Percentiles rank a stretch among this genome's conserved stretches.
These are phyloP conservation scores for Drechslera avenae DNA, from an alignment of 2,329 filamentous ascomycete species.

Conservation along the genomic window DNA sequence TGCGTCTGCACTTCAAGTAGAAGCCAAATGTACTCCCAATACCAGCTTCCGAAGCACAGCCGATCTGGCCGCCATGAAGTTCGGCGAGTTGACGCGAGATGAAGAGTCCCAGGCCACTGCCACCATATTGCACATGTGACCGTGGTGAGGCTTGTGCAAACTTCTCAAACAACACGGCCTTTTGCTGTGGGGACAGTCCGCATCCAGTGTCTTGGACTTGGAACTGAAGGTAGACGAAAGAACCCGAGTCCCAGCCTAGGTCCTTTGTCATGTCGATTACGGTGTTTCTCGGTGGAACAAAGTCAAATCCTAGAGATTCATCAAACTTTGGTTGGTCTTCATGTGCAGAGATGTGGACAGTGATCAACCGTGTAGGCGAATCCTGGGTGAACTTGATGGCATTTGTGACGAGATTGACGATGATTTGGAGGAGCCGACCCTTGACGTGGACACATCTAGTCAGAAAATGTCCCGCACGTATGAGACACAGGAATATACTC, in stretches of 20 bases:
- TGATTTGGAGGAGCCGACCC: conserved; percentile 51
- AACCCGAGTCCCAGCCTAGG: conserved; percentile 38
- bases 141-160: conserved; percentile 44
- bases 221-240: conserved; percentile 36
- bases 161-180: conserved; percentile 38
- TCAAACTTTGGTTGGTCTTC: conserved; percentile 39
- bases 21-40: conserved; percentile 44
- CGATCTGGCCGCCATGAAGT: conserved; percentile 45
- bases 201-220: conserved; percentile 43
- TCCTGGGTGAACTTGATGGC: conserved; percentile 55
- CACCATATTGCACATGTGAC: conserved; percentile 44
- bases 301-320: conserved; percentile 26
- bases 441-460: no score
- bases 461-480: no score
- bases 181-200: conserved; percentile 39
- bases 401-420: conserved; percentile 53
- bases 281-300: conserved; percentile 29
- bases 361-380: conserved; percentile 42
- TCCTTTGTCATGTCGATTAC: conserved; percentile 23
- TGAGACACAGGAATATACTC: no score
- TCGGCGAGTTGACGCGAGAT: conserved; percentile 45
- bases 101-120: conserved; percentile 45
- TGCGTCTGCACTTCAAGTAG: conserved; percentile 37
- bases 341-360: conserved; percentile 45
- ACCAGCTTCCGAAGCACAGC: conserved; percentile 37